A percentile compares a stretch with the other conserved stretches of the same genome.
Evolutionary conservation across 2,329 filamentous ascomycete species (phyloP).

Genomic region (Diaporthe capsici): DNA sequence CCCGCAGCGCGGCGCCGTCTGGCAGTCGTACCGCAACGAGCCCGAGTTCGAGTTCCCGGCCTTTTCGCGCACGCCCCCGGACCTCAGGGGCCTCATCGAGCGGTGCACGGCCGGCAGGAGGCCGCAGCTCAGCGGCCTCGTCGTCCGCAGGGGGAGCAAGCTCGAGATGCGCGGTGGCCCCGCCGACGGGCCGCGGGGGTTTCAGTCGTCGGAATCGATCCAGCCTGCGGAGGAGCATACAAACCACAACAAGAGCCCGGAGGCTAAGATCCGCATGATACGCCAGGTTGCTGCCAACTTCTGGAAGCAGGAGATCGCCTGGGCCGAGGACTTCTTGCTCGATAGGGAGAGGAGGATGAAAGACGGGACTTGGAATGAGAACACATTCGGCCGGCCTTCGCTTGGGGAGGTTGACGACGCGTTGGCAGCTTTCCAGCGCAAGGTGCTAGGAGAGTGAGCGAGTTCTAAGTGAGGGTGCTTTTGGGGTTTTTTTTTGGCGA

Average conservation of each 20-base stretch:
- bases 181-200: slow-evolving; percentile 37
- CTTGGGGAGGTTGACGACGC: slow-evolving; percentile 58
- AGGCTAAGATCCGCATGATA: slow-evolving; percentile 53
- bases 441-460: background rate
- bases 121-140: slow-evolving; percentile 58
- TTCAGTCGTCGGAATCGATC: background rate
- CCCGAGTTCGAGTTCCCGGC: slow-evolving; percentile 69
- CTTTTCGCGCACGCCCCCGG: slow-evolving; percentile 62
- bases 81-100: slow-evolving; percentile 63
- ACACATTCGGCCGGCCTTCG: slow-evolving; percentile 64
- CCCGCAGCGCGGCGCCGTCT: slow-evolving; percentile 68
- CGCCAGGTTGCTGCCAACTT: slow-evolving; percentile 55
- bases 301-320: slow-evolving; percentile 64
- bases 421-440: slow-evolving; percentile 45
- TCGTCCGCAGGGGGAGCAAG: slow-evolving; percentile 61
- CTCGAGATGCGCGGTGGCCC: slow-evolving; percentile 58
- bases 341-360: slow-evolving; percentile 55
- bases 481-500: background rate
- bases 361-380: slow-evolving; percentile 62
- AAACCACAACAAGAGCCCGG: slow-evolving; percentile 46
- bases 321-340: slow-evolving; percentile 62
- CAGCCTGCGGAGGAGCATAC: slow-evolving; percentile 45
- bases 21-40: slow-evolving; percentile 72
- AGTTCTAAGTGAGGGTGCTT: background rate
- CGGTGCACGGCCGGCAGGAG: slow-evolving; percentile 65